These are phyloP conservation scores for Phaffia tasmanica DNA, from an alignment of 768 basidiomycete genomes.

Conservation along the genomic window DNA sequence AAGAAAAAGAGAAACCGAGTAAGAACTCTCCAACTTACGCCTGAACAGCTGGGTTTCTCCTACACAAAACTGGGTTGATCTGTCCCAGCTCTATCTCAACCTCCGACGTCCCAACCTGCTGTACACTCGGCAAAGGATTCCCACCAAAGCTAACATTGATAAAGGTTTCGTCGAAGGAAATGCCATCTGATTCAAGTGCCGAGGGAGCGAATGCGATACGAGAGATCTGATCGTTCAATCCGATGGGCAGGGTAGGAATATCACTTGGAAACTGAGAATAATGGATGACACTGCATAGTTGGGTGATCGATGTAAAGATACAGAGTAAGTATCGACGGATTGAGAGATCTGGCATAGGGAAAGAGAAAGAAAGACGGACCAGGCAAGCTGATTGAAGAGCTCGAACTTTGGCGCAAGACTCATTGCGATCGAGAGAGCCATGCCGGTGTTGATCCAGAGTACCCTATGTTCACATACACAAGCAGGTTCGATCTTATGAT, in stretches of 20 bases:
- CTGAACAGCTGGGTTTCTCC: constrained; percentile 16
- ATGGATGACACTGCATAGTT: constrained; percentile 20
- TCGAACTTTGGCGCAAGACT: constrained; percentile 22
- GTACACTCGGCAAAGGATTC: background rate
- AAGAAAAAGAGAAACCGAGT: too few relatives aligned
- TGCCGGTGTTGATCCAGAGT: constrained; percentile 9
- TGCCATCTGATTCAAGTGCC: too few relatives aligned
- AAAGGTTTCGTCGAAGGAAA: too few relatives aligned
- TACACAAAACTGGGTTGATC: constrained; percentile 23
- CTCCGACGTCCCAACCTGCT: too few relatives aligned
- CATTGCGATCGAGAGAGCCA: constrained; percentile 15
- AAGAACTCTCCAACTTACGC: background rate
- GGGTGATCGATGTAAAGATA: background rate
- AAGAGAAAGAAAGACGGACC: background rate
- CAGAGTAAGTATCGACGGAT: too few relatives aligned
- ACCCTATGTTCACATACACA: background rate
- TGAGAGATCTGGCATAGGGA: too few relatives aligned
- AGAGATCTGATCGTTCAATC: background rate
- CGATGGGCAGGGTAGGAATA: too few relatives aligned
- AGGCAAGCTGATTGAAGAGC: constrained; percentile 11
- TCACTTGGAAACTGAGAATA: constrained; percentile 19
- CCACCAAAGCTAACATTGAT: too few relatives aligned
- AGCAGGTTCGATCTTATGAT: too few relatives aligned
- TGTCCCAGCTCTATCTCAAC: too few relatives aligned
- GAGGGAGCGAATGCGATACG: too few relatives aligned